Evolutionary conservation across 225 moss, liverwort and hornwort species (phyloP).

Genomic region (Asterella californica): DNA sequence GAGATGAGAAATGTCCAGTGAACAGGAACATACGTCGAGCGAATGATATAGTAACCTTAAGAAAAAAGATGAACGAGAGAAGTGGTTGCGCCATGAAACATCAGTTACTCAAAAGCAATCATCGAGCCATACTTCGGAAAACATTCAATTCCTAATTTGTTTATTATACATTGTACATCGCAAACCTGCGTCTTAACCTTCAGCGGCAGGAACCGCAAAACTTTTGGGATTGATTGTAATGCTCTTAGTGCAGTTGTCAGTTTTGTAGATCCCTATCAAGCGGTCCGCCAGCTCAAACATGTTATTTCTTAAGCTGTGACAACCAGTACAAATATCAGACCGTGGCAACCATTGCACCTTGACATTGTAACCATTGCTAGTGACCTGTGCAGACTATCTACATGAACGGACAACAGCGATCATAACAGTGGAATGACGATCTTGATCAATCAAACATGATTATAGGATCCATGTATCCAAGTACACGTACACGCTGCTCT

Average conservation of each 20-base stretch:
- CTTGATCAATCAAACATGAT: not conserved
- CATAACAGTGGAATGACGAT: not conserved
- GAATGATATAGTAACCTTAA: too few species aligned
- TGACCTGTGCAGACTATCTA: not conserved
- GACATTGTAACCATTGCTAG: too few species aligned
- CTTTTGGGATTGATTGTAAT: constrained; percentile 83
- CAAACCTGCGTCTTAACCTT: constrained; percentile 7
- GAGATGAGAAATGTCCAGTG: too few species aligned
- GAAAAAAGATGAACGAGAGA: too few species aligned
- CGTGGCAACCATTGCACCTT: not conserved
- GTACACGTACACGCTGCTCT: too few species aligned
- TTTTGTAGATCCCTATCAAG: constrained; percentile 95
- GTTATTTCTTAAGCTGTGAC: constrained; percentile 78
- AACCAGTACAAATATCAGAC: not conserved
- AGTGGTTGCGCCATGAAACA: too few species aligned
- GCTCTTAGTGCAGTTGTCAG: constrained; percentile 98
- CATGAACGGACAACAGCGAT: not conserved
- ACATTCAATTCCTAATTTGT: not conserved
- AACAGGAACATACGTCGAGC: too few species aligned
- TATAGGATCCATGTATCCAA: too few species aligned
- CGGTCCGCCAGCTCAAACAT: constrained; percentile 99
- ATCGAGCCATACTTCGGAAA: too few species aligned
- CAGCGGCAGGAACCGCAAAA: constrained; percentile 56
- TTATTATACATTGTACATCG: not conserved
- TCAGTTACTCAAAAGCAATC: too few species aligned